These are phyloP conservation scores for Zymoseptoria brevis DNA, from an alignment of 2,329 filamentous ascomycete genomes.

Conservation along the genomic window DNA sequence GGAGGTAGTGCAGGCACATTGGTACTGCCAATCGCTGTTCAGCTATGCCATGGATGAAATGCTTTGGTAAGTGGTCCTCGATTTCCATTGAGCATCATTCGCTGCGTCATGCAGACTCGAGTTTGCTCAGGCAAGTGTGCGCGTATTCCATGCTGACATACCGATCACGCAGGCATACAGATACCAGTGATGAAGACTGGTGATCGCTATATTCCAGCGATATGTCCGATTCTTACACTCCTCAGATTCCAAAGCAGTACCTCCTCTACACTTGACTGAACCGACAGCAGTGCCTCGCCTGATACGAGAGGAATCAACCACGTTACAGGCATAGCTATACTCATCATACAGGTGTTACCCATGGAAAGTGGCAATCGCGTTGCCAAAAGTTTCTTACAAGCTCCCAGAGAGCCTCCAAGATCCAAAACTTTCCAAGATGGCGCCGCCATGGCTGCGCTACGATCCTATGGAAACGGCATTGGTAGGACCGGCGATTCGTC, in stretches of 20 bases:
- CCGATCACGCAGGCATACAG: slow-evolving; percentile 16
- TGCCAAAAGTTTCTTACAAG: not conserved
- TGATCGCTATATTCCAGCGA: slow-evolving; percentile 10
- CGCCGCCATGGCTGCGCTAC: not conserved
- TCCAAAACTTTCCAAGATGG: not conserved
- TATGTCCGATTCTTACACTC: not conserved
- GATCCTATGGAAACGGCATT: not conserved
- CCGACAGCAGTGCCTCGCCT: not conserved
- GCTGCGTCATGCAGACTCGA: not conserved
- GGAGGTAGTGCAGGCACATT: slow-evolving; percentile 19
- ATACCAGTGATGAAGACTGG: slow-evolving; percentile 29
- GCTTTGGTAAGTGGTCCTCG: slow-evolving; percentile 13
- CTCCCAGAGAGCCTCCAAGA: not conserved
- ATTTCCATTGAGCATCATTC: not conserved
- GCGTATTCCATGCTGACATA: not conserved
- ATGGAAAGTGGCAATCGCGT: not conserved
- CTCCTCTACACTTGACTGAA: not conserved
- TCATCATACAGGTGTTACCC: not conserved
- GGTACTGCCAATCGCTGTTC: slow-evolving; percentile 20
- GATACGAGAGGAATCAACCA: not conserved
- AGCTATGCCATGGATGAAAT: slow-evolving; percentile 26
- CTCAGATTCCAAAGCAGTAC: not conserved
- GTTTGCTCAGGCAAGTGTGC: not conserved
- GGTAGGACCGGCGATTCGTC: not conserved
- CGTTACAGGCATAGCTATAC: not conserved